Evolutionary conservation across 2,329 filamentous ascomycete genomes (phyloP).

Genomic region (Colletotrichum ledebouriae): DNA sequence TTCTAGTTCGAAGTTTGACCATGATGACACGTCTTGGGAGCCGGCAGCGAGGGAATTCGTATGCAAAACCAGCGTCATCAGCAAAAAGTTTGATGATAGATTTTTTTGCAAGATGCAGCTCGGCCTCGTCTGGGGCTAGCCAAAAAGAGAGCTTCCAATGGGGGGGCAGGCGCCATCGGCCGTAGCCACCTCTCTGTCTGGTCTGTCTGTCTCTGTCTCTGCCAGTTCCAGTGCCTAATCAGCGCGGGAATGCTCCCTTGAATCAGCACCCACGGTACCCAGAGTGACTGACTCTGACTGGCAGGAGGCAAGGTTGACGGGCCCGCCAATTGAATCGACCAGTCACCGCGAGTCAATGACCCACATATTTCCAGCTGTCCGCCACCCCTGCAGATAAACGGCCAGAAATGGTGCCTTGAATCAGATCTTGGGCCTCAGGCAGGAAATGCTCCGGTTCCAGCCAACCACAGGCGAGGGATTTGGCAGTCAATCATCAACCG

Average conservation of each 20-base stretch:
- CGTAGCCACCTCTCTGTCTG: too few relatives aligned
- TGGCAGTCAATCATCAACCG: constrained; percentile 44
- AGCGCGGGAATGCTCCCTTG: not conserved
- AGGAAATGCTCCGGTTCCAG: constrained; percentile 20
- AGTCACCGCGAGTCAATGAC: not conserved
- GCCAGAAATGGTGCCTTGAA: not conserved
- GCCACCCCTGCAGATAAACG: too few relatives aligned
- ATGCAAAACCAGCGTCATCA: constrained; percentile 59
- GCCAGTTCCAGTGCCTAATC: too few relatives aligned
- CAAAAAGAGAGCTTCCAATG: constrained; percentile 24
- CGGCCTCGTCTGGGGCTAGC: constrained; percentile 41
- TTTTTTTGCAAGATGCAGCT: constrained; percentile 42
- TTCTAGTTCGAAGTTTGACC: constrained; percentile 64
- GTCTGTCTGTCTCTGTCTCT: too few relatives aligned
- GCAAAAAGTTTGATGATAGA: constrained; percentile 61
- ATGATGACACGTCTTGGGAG: constrained; percentile 66
- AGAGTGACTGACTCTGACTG: not conserved
- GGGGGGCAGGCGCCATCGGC: too few relatives aligned
- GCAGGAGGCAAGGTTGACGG: not conserved
- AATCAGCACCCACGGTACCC: not conserved
- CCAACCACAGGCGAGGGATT: constrained; percentile 43
- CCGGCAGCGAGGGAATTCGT: constrained; percentile 60
- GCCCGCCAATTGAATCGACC: too few relatives aligned
- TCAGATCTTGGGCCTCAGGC: constrained; percentile 55
- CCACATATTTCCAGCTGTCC: constrained; percentile 8